These are phyloP conservation scores for Colletotrichum euphorbiae DNA, from an alignment of 2,329 filamentous ascomycete species.

Conservation along the genomic window DNA sequence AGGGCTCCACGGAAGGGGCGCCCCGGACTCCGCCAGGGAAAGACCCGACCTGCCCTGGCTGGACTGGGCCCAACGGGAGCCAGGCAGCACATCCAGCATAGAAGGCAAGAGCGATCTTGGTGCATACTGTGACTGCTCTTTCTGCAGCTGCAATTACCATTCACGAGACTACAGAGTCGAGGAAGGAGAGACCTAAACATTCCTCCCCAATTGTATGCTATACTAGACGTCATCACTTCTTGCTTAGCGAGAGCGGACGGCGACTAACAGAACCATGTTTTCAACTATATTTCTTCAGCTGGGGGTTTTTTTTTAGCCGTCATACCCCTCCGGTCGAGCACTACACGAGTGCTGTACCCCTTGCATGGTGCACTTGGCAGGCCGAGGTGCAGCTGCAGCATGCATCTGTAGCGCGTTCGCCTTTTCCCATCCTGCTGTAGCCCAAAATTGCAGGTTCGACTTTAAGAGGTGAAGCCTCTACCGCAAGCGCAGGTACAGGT, in stretches of 20 bases:
- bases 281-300: not conserved
- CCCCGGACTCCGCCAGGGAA: not conserved
- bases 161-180: too few relatives aligned
- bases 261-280: not conserved
- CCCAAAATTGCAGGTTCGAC: too few relatives aligned
- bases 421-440: not conserved
- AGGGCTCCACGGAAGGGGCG: not conserved
- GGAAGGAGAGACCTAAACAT: too few relatives aligned
- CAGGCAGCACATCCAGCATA: too few relatives aligned
- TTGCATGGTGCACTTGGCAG: not conserved
- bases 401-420: not conserved
- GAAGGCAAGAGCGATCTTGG: too few relatives aligned
- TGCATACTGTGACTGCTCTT: too few relatives aligned
- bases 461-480: too few relatives aligned
- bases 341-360: not conserved
- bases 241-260: not conserved
- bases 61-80: too few relatives aligned
- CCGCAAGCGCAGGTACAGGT: not conserved
- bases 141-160: too few relatives aligned
- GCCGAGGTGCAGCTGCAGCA: constrained; percentile 6
- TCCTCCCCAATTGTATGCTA: not conserved
- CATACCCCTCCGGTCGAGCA: not conserved
- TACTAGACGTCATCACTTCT: not conserved
- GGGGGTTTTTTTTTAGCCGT: not conserved
- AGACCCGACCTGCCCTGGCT: not conserved